phyloP scores from a whole-genome alignment of 225 moss, liverwort and hornwort genomes.

The Marchantia paleacea region DNA sequence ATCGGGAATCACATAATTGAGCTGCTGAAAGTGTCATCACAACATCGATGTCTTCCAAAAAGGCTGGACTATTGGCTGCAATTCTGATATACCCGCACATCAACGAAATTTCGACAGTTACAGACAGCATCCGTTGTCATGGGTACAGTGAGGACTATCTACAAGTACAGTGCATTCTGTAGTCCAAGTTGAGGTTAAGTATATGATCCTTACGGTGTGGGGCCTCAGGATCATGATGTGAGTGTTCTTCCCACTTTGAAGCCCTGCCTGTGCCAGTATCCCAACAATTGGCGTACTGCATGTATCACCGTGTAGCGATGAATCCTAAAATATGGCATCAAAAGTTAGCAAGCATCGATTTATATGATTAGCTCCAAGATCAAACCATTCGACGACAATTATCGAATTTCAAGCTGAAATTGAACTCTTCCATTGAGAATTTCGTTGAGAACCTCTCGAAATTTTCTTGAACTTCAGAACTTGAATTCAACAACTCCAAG shows the following conservation, averaged over 20 bases:
- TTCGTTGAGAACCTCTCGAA: no score
- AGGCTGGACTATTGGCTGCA: background rate
- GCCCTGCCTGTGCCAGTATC: conserved; percentile 50
- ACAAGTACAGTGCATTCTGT: no score
- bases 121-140: no score
- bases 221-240: conserved; percentile 53
- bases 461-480: background rate
- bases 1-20: background rate
- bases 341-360: background rate
- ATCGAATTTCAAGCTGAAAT: no score
- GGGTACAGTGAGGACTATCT: no score
- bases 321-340: conserved; percentile 38
- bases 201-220: conserved; percentile 41
- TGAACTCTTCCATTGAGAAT: no score
- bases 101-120: no score
- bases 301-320: conserved; percentile 50
- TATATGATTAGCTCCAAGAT: background rate
- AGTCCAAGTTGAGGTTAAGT: background rate
- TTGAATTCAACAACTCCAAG: background rate
- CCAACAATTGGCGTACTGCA: conserved; percentile 44
- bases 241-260: conserved; percentile 43
- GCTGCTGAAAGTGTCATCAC: background rate
- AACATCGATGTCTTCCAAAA: background rate
- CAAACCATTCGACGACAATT: background rate
- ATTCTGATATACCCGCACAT: no score